Evolutionary conservation across 352 stramenopile genomes (phyloP), one percentile per base, ranked within the genome.

Genomic region (Pythium coloratum): DNA sequence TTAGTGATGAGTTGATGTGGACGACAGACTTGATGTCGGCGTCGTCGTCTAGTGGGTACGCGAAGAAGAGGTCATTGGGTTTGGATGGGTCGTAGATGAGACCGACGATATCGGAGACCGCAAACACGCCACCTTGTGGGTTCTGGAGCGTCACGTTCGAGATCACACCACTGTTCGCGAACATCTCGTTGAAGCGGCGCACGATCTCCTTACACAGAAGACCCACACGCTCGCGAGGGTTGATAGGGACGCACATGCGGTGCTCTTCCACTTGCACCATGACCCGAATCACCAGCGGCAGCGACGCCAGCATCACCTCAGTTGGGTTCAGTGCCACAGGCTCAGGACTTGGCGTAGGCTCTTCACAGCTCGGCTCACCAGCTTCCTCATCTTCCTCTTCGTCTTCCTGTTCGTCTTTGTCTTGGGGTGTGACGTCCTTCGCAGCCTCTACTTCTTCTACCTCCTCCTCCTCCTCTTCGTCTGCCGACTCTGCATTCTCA

Each of bases 121-220:
- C 76, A 56, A 88, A 87, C 24, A 85, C 71, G 6, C 79, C 81
- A 5, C 82, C 82, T n/a, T 79, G 71, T 6, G 74, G 71, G 33
- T 89, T 82, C 59, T 89, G 82, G 9, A 91, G 73, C 46, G 78
- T 76, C 18, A 89, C 79, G 40, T 64, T 51, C 0, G 66, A 66
- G 40, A 89, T 76, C 13, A 56, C 62, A 2, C 64, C 74, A 10
- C 55, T 59, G 33, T 67, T 44, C 5, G 55, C 69, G 33, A 89
- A 89, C 2, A 79, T 70, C 55, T 91, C 82, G 56, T 91, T 89
- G 58, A 78, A 91, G 20, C 82, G 74, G 7, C 79, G 77, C 18
- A 88, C 74, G 56, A 89, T 77, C 65, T 89, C 79, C 50, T 64
- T 60, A 10, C 79, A 88, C 5, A 91, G 65, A 24, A 74, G 74